These are phyloP conservation scores for Eleusine indica DNA, from an alignment of 176 grass and related monocot species.

Conservation along the genomic window DNA sequence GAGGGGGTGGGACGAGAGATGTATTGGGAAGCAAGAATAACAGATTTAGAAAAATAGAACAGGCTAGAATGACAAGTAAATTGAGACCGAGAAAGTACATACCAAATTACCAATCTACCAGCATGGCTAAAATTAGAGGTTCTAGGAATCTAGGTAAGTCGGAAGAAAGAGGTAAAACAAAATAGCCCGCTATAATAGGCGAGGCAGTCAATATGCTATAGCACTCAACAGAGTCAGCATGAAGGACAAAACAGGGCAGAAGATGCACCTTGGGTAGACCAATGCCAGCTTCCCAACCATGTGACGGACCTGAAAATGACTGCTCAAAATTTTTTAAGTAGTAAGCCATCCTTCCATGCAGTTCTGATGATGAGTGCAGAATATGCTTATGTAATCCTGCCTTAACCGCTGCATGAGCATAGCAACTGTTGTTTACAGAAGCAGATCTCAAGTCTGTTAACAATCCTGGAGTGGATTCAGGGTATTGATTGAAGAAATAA, in stretches of 20 bases:
- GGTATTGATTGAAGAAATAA: conserved; percentile 63
- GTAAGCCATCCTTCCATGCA: conserved; percentile 47
- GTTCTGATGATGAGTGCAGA: conserved; percentile 65
- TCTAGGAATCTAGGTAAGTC: not conserved
- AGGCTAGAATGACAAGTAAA: no score
- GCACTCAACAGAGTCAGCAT: not conserved
- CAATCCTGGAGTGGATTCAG: conserved; percentile 64
- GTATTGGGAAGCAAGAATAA: no score
- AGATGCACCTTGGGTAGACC: conserved; percentile 66
- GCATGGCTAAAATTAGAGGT: not conserved
- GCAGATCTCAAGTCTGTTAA: conserved; percentile 83
- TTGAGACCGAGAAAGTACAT: no score
- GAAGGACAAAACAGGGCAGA: not conserved
- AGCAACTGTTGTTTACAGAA: conserved; percentile 77
- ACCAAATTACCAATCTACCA: not conserved
- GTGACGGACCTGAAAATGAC: conserved; percentile 56
- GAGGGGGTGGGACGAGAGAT: no score
- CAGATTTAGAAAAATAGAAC: no score
- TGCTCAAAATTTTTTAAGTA: conserved; percentile 50
- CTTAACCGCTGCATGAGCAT: conserved; percentile 78
- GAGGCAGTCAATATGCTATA: not conserved
- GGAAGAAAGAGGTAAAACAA: not conserved
- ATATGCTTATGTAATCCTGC: conserved; percentile 72
- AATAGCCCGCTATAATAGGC: not conserved
- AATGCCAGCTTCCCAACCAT: conserved; percentile 81